Base-by-base conservation (phyloP, 2,329 filamentous ascomycete genomes). In the Ophiostoma sp. region DNA sequence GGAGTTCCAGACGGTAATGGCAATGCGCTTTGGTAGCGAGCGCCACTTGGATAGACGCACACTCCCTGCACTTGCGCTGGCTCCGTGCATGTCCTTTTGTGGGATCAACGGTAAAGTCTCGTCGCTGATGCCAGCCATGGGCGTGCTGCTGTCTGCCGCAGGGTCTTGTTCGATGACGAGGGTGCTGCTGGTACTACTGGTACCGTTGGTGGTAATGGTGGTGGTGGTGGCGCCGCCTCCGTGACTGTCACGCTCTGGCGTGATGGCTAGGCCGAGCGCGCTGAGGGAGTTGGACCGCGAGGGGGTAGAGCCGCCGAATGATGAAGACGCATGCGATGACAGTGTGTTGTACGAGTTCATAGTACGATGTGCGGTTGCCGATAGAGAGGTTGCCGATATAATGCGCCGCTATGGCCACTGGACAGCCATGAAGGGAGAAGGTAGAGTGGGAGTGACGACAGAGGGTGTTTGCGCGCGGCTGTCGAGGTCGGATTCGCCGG, bases 271-370 rank as follows among this genome's bases (percentile, higher is more conserved):
- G 75, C 85, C 83, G 75, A 89, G 81, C 75, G 86, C 86, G 77
- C 84, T 84, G 78, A 90, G 83, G 36, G 89, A 91, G 81, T 90
- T 90, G 75, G 88, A 87, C 80, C 89, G 86, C 74, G 89, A 87
- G 72, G 88, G 85, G 61, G 82, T 80, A 45, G 88, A 55, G n/a
- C 45, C 85, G 78, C 85, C 89, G 74, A 88, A 83, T 72, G 88
- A 82, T 77, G 89, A 88, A 78, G 89, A 90, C 81, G 95, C 93
- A 84, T 92, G 91, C 82, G 93, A 90, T 80, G 94, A 96, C 82
- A 98, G 90, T 82, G 97, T 93, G 85, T 96, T 97, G 86, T 97
- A 87, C 79, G 95, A 97, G 90, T 98, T 98, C 95, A 98, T 98
- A 84, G 2, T 88, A 93, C 42, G 64, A 42, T 33, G 25, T 28